A percentile compares a stretch with the other conserved stretches of the same genome.
phyloP scores from a whole-genome alignment of 805 yeast species.

The Candida odintsovae region DNA sequence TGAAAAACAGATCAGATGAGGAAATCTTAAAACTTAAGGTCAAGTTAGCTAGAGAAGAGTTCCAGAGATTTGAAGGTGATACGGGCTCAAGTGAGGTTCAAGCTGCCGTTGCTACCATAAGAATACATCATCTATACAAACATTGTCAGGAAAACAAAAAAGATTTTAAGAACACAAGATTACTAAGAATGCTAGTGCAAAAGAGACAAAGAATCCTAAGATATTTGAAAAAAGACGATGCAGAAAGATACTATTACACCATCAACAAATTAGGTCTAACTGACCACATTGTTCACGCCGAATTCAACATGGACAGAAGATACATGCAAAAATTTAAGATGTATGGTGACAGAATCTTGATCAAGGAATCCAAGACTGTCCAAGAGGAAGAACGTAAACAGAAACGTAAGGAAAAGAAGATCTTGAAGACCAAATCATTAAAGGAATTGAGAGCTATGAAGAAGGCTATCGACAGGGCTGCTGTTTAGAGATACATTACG shows the following conservation, averaged over 20 bases:
- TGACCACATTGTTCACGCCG: constrained; percentile 70
- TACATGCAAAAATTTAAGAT: constrained; percentile 75
- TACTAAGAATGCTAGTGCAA: constrained; percentile 79
- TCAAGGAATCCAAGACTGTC: constrained; percentile 48
- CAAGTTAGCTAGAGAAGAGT: constrained; percentile 67
- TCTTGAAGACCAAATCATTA: constrained; percentile 25
- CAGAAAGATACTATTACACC: constrained; percentile 79
- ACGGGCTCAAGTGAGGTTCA: constrained; percentile 95
- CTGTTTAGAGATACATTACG: constrained; percentile 1
- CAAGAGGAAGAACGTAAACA: constrained; percentile 41
- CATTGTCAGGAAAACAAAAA: constrained; percentile 67
- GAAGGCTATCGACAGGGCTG: constrained; percentile 15
- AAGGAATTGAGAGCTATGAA: constrained; percentile 22
- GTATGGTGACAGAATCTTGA: constrained; percentile 68
- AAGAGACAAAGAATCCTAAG: constrained; percentile 78
- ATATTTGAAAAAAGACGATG: constrained; percentile 75
- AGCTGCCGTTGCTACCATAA: constrained; percentile 83
- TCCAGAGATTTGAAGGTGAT: constrained; percentile 80
- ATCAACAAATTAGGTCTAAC: constrained; percentile 83
- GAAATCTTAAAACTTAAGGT: constrained; percentile 57
- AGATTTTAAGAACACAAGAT: constrained; percentile 65
- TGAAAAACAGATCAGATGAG: constrained; percentile 60
- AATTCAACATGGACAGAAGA: constrained; percentile 74
- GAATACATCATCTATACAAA: constrained; percentile 69
- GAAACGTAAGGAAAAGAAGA: constrained; percentile 40